Conservation (phyloP, 2,329 filamentous ascomycete genomes). For the Pseudogymnoascus sp. region DNA sequence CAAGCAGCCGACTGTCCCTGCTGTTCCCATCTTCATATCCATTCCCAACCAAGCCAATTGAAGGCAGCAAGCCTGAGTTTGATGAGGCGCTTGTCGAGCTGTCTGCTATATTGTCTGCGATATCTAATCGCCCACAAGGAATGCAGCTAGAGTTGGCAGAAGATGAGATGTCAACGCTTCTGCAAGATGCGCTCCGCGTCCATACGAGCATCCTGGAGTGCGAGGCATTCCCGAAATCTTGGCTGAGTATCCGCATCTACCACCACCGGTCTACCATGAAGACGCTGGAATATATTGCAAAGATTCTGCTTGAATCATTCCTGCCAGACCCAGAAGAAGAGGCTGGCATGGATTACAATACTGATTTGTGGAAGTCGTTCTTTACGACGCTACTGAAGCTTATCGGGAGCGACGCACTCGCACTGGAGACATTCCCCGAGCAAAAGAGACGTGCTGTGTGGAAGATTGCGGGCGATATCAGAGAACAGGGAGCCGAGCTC, state of each 20-base stretch:
- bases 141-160: conserved; percentile 69
- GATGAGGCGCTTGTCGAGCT: conserved; percentile 87
- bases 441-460: conserved; percentile 94
- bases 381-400: conserved; percentile 84
- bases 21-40: conserved; percentile 87
- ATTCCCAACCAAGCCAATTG: conserved; percentile 66
- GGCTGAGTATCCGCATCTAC: conserved; percentile 90
- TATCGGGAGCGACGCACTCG: conserved; percentile 79
- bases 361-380: conserved; percentile 87
- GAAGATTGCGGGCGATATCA: conserved; percentile 97
- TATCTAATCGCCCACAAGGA: conserved; percentile 65
- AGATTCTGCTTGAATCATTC: conserved; percentile 72
- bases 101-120: conserved; percentile 74
- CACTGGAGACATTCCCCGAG: conserved; percentile 91
- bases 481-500: conserved; percentile 82
- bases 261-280: conserved; percentile 86
- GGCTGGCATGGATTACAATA: conserved; percentile 68
- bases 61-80: conserved; percentile 46
- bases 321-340: conserved; percentile 86
- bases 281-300: conserved; percentile 72
- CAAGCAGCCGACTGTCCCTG: conserved; percentile 66
- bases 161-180: conserved; percentile 63
- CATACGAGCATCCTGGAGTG: conserved; percentile 84
- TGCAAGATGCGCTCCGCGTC: conserved; percentile 73
- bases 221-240: conserved; percentile 79